Percentiles rank a stretch among this genome's conserved stretches.
Conservation (phyloP, 257 asterid species). For the Fraxinus cuspidata region DNA sequence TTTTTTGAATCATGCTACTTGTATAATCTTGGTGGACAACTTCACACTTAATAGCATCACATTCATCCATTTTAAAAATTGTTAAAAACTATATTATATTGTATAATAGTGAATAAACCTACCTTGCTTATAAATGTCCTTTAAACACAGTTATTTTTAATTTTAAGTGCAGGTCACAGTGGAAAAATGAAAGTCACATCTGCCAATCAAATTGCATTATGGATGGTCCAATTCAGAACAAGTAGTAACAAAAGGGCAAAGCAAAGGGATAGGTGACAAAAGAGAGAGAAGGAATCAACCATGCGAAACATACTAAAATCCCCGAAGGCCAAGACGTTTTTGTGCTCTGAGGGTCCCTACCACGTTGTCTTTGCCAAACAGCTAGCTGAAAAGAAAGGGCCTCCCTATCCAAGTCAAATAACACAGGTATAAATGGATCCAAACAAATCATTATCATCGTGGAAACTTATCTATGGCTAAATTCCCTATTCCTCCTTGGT, state of each 20-base stretch:
- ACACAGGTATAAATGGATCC: constrained; percentile 20
- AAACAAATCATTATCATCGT: constrained; percentile 9
- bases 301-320: constrained; percentile 14
- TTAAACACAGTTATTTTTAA: background rate
- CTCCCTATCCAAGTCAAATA: too few species aligned
- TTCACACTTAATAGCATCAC: too few species aligned
- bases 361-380: constrained; percentile 46
- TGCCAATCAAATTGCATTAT: constrained; percentile 30
- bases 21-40: too few species aligned
- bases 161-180: constrained; percentile 1
- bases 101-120: background rate
- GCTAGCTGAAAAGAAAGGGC: constrained; percentile 32
- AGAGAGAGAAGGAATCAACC: background rate
- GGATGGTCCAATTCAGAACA: constrained; percentile 23
- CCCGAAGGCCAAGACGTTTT: constrained; percentile 27
- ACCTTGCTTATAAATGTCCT: background rate
- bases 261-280: background rate
- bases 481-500: too few species aligned
- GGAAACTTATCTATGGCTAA: constrained; percentile 3
- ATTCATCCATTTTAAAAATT: too few species aligned
- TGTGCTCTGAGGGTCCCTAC: constrained; percentile 41
- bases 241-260: constrained; percentile 17
- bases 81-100: too few species aligned
- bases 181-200: constrained; percentile 33
- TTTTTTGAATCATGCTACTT: too few species aligned